These are phyloP conservation scores for Fusarium nisikadoi DNA, from an alignment of 2,329 filamentous ascomycete genomes.

Conservation along the genomic window DNA sequence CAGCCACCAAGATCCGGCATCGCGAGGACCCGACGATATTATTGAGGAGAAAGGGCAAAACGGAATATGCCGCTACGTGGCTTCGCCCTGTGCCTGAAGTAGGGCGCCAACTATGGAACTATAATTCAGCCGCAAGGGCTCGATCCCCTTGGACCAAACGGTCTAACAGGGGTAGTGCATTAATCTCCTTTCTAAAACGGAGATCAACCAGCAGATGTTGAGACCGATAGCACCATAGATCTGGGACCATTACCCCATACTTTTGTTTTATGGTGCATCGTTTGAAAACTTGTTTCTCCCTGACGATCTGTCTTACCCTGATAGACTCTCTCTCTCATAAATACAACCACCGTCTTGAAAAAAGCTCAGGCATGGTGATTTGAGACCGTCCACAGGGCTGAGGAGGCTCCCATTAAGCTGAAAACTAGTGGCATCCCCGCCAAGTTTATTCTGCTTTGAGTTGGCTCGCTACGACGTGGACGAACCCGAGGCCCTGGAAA, in stretches of 20 bases:
- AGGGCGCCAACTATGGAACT: conserved; percentile 15
- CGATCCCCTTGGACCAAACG: not conserved
- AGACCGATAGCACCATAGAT: not conserved
- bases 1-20: not conserved
- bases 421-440: not conserved
- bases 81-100: conserved; percentile 20
- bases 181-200: conserved; percentile 14
- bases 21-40: not conserved
- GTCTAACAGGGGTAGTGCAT: not conserved
- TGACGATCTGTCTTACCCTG: not conserved
- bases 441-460: not conserved
- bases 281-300: not conserved
- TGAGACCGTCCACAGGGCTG: not conserved
- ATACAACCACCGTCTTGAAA: not conserved
- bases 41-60: not conserved
- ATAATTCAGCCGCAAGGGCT: conserved; percentile 22
- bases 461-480: not conserved
- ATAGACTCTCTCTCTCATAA: no score
- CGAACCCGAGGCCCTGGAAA: not conserved
- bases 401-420: not conserved
- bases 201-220: not conserved
- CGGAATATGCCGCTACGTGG: not conserved
- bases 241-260: not conserved
- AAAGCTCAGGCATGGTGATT: rapidly evolving
- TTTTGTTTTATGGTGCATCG: not conserved